Evolutionary conservation across 441 rosid species (phyloP).

Genomic region (Cnidoscolus chayamansa): DNA sequence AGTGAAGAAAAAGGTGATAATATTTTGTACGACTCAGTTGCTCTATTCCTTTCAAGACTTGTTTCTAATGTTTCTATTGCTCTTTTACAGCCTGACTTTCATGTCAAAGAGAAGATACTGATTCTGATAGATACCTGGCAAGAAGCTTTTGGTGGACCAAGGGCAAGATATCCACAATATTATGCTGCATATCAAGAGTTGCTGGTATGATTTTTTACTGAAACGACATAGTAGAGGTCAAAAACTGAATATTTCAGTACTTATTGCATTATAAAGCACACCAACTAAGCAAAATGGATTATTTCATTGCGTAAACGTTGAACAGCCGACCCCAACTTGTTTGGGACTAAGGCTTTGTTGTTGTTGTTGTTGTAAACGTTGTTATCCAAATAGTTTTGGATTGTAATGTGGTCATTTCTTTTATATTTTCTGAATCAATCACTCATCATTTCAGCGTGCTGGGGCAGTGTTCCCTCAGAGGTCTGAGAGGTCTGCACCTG

Average conservation of each 20-base stretch:
- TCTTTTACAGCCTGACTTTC: slow-evolving; percentile 69
- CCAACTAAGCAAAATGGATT: neutral
- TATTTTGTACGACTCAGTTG: slow-evolving; percentile 20
- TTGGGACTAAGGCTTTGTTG: no score
- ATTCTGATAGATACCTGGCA: slow-evolving; percentile 92
- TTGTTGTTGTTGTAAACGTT: no score
- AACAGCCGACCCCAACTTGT: no score
- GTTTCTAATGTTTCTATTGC: slow-evolving; percentile 29
- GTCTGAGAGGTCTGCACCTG: slow-evolving; percentile 84
- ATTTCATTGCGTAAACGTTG: neutral
- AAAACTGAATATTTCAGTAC: slow-evolving; percentile 7
- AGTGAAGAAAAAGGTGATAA: slow-evolving; percentile 83
- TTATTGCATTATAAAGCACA: slow-evolving; percentile 10
- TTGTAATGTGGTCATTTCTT: slow-evolving; percentile 10
- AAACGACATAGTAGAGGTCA: slow-evolving; percentile 5
- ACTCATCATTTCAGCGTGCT: slow-evolving; percentile 64
- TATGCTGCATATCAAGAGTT: slow-evolving; percentile 93
- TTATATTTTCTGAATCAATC: slow-evolving; percentile 14
- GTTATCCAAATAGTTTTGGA: slow-evolving; percentile 1
- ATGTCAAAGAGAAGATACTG: slow-evolving; percentile 91
- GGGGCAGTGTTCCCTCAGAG: slow-evolving; percentile 97
- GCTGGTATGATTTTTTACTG: slow-evolving; percentile 55
- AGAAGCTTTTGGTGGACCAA: slow-evolving; percentile 95
- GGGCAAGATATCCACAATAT: slow-evolving; percentile 96
- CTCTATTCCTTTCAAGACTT: slow-evolving; percentile 21